These are phyloP conservation scores for Albizia julibrissin DNA, from an alignment of 306 rosid genomes.

Conservation along the genomic window DNA sequence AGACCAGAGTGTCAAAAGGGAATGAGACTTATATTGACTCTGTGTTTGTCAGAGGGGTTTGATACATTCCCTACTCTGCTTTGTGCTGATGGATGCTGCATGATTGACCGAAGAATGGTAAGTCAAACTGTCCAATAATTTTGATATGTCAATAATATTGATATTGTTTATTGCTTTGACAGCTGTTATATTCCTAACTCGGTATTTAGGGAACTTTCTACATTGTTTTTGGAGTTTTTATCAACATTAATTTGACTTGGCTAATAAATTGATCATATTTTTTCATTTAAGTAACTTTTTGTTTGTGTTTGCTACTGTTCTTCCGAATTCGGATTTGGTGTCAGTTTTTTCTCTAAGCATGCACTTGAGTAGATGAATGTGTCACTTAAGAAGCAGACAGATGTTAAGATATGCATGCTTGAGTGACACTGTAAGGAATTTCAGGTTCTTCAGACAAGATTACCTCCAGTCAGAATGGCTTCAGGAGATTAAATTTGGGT, in stretches of 20 bases:
- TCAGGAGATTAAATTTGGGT: not conserved
- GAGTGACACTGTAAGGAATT: not conserved
- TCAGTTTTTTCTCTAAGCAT: not conserved
- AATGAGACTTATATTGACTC: constrained; percentile 79
- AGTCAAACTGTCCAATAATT: constrained; percentile 22
- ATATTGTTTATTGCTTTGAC: not conserved
- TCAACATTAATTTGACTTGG: not conserved
- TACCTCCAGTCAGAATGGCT: not conserved
- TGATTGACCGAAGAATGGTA: constrained; percentile 94
- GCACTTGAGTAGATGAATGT: not conserved
- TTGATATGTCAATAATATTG: not conserved
- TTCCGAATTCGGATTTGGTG: not conserved
- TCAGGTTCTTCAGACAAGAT: not conserved
- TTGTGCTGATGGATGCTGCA: constrained; percentile 87
- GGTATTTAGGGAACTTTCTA: not conserved
- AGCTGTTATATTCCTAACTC: not conserved
- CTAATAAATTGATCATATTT: not conserved
- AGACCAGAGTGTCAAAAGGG: constrained; percentile 79
- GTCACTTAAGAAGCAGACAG: not conserved
- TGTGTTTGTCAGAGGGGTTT: constrained; percentile 88
- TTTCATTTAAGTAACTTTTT: not conserved
- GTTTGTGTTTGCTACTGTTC: not conserved
- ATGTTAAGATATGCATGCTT: not conserved
- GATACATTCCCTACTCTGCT: constrained; percentile 92
- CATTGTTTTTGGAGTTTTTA: not conserved